Percentiles rank a stretch among this genome's conserved stretches.
These are phyloP conservation scores for Acacia pycnantha DNA, from an alignment of 331 rosid species.

Conservation along the genomic window DNA sequence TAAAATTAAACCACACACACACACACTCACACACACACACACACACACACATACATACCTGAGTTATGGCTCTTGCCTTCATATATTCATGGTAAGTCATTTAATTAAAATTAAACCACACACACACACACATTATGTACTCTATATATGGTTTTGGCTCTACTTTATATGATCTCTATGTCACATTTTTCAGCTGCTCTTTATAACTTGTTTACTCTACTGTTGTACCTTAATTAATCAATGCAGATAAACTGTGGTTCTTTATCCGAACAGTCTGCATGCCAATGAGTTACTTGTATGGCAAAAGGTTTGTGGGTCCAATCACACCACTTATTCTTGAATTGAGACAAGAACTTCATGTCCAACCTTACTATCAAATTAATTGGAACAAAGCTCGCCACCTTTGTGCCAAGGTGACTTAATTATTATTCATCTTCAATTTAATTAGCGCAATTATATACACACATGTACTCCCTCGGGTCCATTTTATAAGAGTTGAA, in stretches of 20 bases:
- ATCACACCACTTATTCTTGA: constrained; percentile 42
- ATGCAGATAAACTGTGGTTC: constrained; percentile 43
- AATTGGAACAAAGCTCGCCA: constrained; percentile 27
- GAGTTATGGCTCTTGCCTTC: too few species aligned
- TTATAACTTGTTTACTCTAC: not conserved
- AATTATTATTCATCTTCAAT: not conserved
- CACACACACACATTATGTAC: too few species aligned
- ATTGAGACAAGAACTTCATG: constrained; percentile 39
- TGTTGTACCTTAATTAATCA: not conserved
- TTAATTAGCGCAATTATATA: not conserved
- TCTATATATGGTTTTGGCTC: not conserved
- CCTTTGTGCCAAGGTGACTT: constrained; percentile 22
- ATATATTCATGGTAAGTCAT: too few species aligned
- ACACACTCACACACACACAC: too few species aligned
- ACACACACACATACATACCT: too few species aligned
- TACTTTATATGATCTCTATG: too few species aligned
- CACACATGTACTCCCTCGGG: not conserved
- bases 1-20: too few species aligned
- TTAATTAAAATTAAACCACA: too few species aligned
- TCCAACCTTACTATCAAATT: constrained; percentile 29
- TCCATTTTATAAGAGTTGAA: too few species aligned
- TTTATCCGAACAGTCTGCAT: constrained; percentile 35
- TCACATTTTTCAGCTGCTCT: too few species aligned
- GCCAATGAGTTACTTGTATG: constrained; percentile 38
- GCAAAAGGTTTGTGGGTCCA: constrained; percentile 46